A percentile compares a stretch with the other conserved stretches of the same genome.
These are phyloP conservation scores for Rubroshorea leprosula DNA, from an alignment of 345 rosid genomes.

Conservation along the genomic window DNA sequence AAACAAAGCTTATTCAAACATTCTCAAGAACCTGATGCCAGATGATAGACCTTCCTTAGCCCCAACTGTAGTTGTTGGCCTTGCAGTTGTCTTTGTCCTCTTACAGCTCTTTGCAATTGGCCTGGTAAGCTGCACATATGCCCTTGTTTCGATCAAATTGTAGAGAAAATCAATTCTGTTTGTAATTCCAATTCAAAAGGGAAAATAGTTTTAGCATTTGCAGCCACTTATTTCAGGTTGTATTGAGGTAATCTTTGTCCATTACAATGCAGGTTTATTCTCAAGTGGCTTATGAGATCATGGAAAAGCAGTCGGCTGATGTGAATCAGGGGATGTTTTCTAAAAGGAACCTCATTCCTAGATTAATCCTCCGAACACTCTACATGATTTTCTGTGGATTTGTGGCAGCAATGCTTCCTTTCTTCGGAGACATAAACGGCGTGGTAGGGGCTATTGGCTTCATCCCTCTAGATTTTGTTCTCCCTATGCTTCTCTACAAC, in stretches of 20 bases:
- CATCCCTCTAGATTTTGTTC: constrained; percentile 85
- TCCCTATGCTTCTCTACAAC: constrained; percentile 96
- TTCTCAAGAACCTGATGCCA: constrained; percentile 80
- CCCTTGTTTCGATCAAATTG: not conserved
- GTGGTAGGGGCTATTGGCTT: constrained; percentile 90
- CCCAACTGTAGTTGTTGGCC: constrained; percentile 72
- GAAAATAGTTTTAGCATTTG: too few species aligned
- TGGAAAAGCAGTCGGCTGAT: constrained; percentile 80
- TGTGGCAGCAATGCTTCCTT: constrained; percentile 93
- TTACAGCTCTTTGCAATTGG: constrained; percentile 94
- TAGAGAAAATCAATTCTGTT: too few species aligned
- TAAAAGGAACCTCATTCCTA: constrained; percentile 63
- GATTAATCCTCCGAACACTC: constrained; percentile 60
- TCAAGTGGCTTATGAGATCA: constrained; percentile 95
- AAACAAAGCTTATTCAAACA: constrained; percentile 64
- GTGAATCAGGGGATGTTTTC: constrained; percentile 80
- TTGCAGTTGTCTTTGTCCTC: constrained; percentile 66
- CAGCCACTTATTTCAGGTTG: too few species aligned
- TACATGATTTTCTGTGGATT: constrained; percentile 81
- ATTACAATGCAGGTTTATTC: constrained; percentile 66
- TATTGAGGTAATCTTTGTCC: too few species aligned
- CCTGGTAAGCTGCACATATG: constrained; percentile 44
- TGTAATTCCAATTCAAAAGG: too few species aligned
- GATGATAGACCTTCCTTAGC: constrained; percentile 74
- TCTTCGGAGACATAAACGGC: constrained; percentile 87